Conservation (phyloP, 345 rosid species). For the Iberis pinnata region DNA sequence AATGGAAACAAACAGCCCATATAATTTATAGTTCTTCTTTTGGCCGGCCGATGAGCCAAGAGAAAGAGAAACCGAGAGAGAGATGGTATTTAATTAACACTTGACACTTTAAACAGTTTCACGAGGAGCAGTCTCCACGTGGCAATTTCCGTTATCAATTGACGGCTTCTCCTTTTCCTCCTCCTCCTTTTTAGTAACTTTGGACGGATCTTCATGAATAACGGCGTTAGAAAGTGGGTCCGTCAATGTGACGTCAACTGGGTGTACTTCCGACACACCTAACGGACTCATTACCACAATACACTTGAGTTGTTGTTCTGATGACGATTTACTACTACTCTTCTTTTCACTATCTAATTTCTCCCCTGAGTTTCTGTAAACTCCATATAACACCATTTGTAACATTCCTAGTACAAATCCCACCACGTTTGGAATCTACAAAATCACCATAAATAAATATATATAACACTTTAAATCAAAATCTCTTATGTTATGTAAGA, state of each 20-base stretch:
- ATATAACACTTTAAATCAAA: background rate
- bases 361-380: constrained; percentile 38
- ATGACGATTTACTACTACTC: constrained; percentile 1
- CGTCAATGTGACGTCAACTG: constrained; percentile 16
- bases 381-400: constrained; percentile 60
- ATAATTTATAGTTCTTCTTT: constrained; percentile 11
- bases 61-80: constrained; percentile 7
- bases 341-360: constrained; percentile 24
- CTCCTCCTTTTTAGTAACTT: constrained; percentile 13
- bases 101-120: constrained; percentile 22
- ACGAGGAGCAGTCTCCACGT: constrained; percentile 25
- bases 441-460: too few species aligned
- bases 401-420: constrained; percentile 64
- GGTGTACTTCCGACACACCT: constrained; percentile 35
- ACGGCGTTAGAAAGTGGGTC: constrained; percentile 21
- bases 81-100: background rate
- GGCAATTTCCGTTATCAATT: constrained; percentile 13
- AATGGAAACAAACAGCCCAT: constrained; percentile 26
- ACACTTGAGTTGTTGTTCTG: constrained; percentile 33
- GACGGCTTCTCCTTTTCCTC: constrained; percentile 9
- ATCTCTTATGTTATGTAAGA: too few species aligned
- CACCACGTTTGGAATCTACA: constrained; percentile 66
- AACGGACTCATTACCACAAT: constrained; percentile 31
- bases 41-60: constrained; percentile 12
- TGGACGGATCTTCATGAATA: constrained; percentile 22